Conservation (phyloP, 345 rosid species). For the Rhizophora mangle region DNA sequence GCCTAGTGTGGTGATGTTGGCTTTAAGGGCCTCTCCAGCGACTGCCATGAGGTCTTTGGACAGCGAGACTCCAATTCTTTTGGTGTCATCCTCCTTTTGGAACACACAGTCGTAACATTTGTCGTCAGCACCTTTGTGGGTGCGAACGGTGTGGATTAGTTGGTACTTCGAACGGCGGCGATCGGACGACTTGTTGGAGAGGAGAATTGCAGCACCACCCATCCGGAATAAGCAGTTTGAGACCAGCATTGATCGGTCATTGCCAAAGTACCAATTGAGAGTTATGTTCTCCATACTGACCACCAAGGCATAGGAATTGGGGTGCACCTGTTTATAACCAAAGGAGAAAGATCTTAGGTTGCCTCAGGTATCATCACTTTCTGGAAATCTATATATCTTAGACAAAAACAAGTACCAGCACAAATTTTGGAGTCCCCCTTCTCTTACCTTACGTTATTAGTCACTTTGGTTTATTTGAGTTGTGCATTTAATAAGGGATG, state of each 20-base stretch:
- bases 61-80: slow-evolving; percentile 63
- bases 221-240: slow-evolving; percentile 91
- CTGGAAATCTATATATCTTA: too few species aligned
- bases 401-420: too few species aligned
- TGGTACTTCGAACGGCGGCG: slow-evolving; percentile 83
- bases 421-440: too few species aligned
- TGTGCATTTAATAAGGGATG: too few species aligned
- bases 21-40: slow-evolving; percentile 90
- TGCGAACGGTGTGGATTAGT: slow-evolving; percentile 86
- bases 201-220: slow-evolving; percentile 95
- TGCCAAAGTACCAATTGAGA: slow-evolving; percentile 85
- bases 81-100: slow-evolving; percentile 71
- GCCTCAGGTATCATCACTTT: background rate
- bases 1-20: slow-evolving; percentile 87
- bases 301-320: slow-evolving; percentile 82
- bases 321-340: slow-evolving; percentile 49
- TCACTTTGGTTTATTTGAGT: too few species aligned
- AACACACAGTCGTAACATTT: slow-evolving; percentile 65
- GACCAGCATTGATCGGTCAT: slow-evolving; percentile 87
- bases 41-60: slow-evolving; percentile 93
- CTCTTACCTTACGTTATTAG: too few species aligned
- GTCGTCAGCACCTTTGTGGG: slow-evolving; percentile 88
- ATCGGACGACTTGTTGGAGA: slow-evolving; percentile 66
- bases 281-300: slow-evolving; percentile 95
- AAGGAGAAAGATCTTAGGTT: too few species aligned